A percentile compares a stretch with the other conserved stretches of the same genome.
Conservation (phyloP, 129 eudicot genomes). For the Sambucus nigra region DNA sequence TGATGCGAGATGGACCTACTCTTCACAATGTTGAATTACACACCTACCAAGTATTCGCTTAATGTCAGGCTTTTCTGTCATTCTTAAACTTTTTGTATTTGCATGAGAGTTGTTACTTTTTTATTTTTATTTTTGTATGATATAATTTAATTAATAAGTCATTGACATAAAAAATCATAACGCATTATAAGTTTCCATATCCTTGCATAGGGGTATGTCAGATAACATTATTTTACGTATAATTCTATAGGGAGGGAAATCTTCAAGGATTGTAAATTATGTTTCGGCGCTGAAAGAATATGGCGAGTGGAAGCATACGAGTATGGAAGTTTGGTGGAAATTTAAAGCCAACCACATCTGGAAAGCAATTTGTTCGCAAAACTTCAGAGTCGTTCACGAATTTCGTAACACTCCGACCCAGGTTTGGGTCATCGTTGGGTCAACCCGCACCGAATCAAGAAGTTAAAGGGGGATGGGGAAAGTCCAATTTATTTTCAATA, state of each 20-base stretch:
- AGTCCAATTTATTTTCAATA: too few relatives aligned
- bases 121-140: too few relatives aligned
- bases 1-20: slow-evolving; percentile 39
- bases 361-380: slow-evolving; percentile 72
- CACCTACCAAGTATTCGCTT: slow-evolving; percentile 29
- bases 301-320: slow-evolving; percentile 63
- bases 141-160: too few relatives aligned
- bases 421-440: too few relatives aligned
- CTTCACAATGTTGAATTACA: slow-evolving; percentile 25
- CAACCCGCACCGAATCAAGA: too few relatives aligned
- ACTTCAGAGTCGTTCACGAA: slow-evolving; percentile 76
- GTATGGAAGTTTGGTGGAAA: slow-evolving; percentile 87
- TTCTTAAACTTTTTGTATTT: slow-evolving; percentile 4
- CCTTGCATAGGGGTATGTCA: too few relatives aligned
- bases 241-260: slow-evolving; percentile 73
- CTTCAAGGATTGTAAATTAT: slow-evolving; percentile 70
- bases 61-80: slow-evolving; percentile 1
- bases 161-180: not conserved
- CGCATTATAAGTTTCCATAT: not conserved
- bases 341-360: slow-evolving; percentile 40
- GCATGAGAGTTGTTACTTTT: not conserved
- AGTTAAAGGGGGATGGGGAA: too few relatives aligned
- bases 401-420: too few relatives aligned
- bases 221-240: slow-evolving; percentile 3
- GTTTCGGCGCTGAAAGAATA: slow-evolving; percentile 83